A percentile compares a stretch with the other conserved stretches of the same genome.
Evolutionary conservation across 164 flowering plant genomes (phyloP).

Genomic region (Litsea cubeba): DNA sequence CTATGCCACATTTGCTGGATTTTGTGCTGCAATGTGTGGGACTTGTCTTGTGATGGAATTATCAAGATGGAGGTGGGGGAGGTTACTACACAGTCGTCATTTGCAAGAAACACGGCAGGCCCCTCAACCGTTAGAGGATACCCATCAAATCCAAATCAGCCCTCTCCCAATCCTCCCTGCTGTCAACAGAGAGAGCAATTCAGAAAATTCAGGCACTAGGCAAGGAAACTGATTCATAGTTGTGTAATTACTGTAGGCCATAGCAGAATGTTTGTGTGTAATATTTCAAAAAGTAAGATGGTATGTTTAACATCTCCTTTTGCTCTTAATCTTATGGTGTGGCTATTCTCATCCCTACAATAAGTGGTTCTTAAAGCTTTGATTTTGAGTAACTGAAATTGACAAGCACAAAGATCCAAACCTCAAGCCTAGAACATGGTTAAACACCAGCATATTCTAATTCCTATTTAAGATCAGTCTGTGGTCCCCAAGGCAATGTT

Average conservation of each 20-base stretch:
- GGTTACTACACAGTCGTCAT: constrained; percentile 24
- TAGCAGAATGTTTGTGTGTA: no score
- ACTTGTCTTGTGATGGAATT: constrained; percentile 67
- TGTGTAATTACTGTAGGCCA: neutral
- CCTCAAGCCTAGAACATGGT: no score
- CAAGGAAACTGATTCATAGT: neutral
- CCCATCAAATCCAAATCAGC: constrained; percentile 10
- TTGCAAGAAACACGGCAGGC: constrained; percentile 19
- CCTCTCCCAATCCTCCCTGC: neutral
- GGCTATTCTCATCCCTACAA: no score
- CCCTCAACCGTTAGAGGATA: constrained; percentile 21
- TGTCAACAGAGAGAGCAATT: constrained; percentile 3
- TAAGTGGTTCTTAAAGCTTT: no score
- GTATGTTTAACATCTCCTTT: no score
- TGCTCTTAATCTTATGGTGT: no score
- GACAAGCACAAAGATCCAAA: no score
- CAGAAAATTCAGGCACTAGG: neutral
- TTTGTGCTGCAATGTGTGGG: constrained; percentile 80
- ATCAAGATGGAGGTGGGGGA: constrained; percentile 57
- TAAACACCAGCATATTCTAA: no score
- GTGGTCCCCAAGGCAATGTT: no score
- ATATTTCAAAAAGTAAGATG: neutral
- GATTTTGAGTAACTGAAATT: no score
- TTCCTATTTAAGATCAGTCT: no score
- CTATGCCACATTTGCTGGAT: constrained; percentile 80